Percentiles rank a stretch among this genome's conserved stretches.
These are phyloP conservation scores for Avena sativa DNA, from an alignment of 176 grass and related monocot genomes.

Conservation along the genomic window DNA sequence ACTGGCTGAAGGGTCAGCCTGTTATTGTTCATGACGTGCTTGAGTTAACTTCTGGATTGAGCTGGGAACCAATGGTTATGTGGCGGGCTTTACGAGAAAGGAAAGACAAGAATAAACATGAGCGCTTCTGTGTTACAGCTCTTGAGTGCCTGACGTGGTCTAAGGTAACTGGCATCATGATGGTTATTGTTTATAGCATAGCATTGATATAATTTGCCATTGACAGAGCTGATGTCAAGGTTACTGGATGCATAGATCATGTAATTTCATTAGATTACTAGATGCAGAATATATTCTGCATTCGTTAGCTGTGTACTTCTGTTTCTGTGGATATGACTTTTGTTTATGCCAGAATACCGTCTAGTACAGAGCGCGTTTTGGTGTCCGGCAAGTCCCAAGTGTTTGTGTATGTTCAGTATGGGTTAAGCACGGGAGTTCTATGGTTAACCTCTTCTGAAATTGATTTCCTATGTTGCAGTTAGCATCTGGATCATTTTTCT, in stretches of 20 bases:
- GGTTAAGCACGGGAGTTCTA: neutral
- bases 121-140: constrained; percentile 57
- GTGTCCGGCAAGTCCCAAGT: neutral
- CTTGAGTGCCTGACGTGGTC: constrained; percentile 67
- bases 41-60: constrained; percentile 77
- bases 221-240: neutral
- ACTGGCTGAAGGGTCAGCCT: constrained; percentile 84
- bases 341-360: neutral
- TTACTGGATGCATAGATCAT: neutral
- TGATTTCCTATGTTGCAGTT: neutral
- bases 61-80: constrained; percentile 99
- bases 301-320: neutral
- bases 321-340: neutral
- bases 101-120: constrained; percentile 41
- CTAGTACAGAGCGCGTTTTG: neutral
- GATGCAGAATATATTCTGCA: neutral
- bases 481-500: constrained; percentile 2
- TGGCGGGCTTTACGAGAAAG: constrained; percentile 85
- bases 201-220: neutral
- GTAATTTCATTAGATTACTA: neutral
- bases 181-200: neutral
- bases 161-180: constrained; percentile 45
- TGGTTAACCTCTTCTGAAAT: neutral
- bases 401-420: neutral
- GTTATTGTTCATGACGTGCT: constrained; percentile 79